A percentile compares a stretch with the other conserved stretches of the same genome.
Conservation (phyloP, 2,329 filamentous ascomycete species). For the Aspergillus flavus region DNA sequence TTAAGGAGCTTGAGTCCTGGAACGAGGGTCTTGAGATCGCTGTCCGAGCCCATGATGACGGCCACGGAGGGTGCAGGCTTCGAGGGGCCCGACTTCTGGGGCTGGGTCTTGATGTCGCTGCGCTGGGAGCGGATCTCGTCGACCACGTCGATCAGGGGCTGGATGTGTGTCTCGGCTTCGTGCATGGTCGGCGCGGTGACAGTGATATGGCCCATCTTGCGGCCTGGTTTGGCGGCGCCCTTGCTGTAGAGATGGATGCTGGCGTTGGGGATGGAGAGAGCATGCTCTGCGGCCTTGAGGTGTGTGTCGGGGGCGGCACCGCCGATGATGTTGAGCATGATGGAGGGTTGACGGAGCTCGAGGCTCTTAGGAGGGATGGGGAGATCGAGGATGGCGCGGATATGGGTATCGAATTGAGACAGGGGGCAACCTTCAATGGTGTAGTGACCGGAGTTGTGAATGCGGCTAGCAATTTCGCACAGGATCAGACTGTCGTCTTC, state of each 20-base stretch:
- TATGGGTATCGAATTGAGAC: conserved; percentile 90
- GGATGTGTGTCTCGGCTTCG: conserved; percentile 67
- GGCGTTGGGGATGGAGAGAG: conserved; percentile 61
- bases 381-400: conserved; percentile 76
- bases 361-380: conserved; percentile 59
- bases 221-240: conserved; percentile 75
- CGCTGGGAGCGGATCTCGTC: conserved; percentile 74
- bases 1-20: conserved; percentile 48
- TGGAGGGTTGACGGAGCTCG: conserved; percentile 49
- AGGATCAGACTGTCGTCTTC: conserved; percentile 72
- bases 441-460: conserved; percentile 92
- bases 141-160: conserved; percentile 71
- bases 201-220: conserved; percentile 96
- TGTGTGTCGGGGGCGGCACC: conserved; percentile 63
- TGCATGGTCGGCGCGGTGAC: conserved; percentile 70
- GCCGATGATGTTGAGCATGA: conserved; percentile 60
- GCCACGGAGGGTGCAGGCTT: conserved; percentile 44
- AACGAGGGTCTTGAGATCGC: conserved; percentile 48
- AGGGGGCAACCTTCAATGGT: conserved; percentile 89
- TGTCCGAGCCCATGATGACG: conserved; percentile 54
- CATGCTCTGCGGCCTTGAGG: conserved; percentile 60
- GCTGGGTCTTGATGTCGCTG: conserved; percentile 37
- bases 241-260: conserved; percentile 91
- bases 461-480: conserved; percentile 82
- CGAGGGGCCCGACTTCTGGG: conserved; percentile 32